Conservation (phyloP, 176 grass and related monocot genomes). For the Melocanna baccifera region DNA sequence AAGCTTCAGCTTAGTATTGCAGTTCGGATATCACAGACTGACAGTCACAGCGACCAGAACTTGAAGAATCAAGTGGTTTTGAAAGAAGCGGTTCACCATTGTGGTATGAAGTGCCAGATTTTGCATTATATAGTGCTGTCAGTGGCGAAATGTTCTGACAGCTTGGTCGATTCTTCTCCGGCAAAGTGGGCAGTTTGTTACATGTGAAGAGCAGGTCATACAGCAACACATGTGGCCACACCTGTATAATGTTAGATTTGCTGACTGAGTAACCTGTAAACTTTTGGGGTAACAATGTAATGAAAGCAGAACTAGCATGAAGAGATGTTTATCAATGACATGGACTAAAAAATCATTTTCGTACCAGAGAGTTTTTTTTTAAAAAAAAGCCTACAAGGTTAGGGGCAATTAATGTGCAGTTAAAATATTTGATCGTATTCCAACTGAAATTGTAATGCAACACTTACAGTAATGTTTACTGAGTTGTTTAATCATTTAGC, state of each 20-base stretch:
- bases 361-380: neutral
- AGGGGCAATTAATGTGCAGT: neutral
- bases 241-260: conserved; percentile 42
- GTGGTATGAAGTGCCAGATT: neutral
- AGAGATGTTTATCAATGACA: conserved; percentile 6
- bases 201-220: conserved; percentile 70
- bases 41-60: neutral
- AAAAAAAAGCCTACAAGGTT: neutral
- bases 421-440: conserved; percentile 6
- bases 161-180: conserved; percentile 86
- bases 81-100: neutral
- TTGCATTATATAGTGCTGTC: conserved; percentile 1
- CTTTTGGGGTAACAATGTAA: conserved; percentile 1
- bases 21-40: neutral
- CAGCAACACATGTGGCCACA: conserved; percentile 99
- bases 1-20: neutral
- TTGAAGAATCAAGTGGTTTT: neutral
- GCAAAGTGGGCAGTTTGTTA: conserved; percentile 84
- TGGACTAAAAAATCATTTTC: neutral
- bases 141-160: conserved; percentile 85
- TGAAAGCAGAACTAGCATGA: neutral
- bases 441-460: neutral
- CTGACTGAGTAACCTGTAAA: neutral
- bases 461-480: neutral
- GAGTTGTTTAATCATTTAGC: neutral